Evolutionary conservation across 208 protist genomes (phyloP).

Genomic region (Trypanosoma avium): DNA sequence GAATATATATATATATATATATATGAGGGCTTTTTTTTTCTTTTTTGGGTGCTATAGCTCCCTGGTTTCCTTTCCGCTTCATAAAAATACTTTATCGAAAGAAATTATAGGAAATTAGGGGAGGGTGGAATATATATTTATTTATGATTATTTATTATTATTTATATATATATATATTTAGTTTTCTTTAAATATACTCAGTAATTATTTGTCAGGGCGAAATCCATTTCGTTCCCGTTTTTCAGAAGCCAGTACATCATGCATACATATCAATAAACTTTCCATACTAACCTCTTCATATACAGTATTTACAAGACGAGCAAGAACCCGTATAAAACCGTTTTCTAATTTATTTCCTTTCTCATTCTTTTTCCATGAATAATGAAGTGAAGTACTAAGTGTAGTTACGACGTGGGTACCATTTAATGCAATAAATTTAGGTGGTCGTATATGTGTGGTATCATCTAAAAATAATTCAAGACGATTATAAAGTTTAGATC

Average conservation of each 20-base stretch:
- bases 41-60: too few species aligned
- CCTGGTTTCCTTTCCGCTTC: too few species aligned
- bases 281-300: not conserved
- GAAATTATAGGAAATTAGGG: too few species aligned
- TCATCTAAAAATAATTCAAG: slow-evolving; percentile 21
- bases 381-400: slow-evolving; percentile 22
- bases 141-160: too few species aligned
- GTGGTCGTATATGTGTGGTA: slow-evolving; percentile 19
- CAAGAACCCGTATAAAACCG: not conserved
- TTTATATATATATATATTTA: not conserved
- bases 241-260: not conserved
- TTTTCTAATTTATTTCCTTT: not conserved
- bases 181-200: not conserved
- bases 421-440: slow-evolving; percentile 42
- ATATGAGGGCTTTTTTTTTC: not conserved
- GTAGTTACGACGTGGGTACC: slow-evolving; percentile 36
- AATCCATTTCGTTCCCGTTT: not conserved
- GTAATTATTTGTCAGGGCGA: too few species aligned
- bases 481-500: slow-evolving; percentile 10
- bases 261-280: not conserved
- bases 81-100: too few species aligned
- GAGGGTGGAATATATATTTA: too few species aligned
- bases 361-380: not conserved
- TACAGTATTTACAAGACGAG: slow-evolving; percentile 5
- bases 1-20: not conserved